Conservation (phyloP, 208 protist genomes). For the Leishmania amazonensis region DNA sequence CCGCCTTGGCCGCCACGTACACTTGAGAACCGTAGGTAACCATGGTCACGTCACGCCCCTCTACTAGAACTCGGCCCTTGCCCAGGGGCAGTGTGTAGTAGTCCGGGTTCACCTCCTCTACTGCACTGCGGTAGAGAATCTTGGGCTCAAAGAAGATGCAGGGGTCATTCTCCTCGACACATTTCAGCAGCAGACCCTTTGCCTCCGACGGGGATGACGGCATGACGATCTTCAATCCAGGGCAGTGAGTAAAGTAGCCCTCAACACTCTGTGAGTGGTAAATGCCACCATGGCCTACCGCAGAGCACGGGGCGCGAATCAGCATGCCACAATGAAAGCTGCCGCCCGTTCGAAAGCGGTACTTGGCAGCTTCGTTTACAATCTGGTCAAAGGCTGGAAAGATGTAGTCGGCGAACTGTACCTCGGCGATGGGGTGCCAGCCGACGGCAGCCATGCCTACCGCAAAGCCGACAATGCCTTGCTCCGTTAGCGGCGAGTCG, state of each 20-base stretch:
- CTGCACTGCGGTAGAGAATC: constrained; percentile 92
- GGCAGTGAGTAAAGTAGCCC: constrained; percentile 96
- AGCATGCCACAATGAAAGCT: constrained; percentile 95
- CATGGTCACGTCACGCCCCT: constrained; percentile 95
- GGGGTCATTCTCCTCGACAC: constrained; percentile 92
- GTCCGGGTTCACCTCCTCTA: constrained; percentile 91
- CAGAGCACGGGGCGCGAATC: constrained; percentile 95
- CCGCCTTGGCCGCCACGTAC: constrained; percentile 70
- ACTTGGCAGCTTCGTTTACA: constrained; percentile 99
- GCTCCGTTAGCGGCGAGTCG: constrained; percentile 97
- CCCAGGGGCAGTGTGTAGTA: constrained; percentile 95
- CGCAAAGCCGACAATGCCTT: constrained; percentile 98
- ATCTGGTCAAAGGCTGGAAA: constrained; percentile 99
- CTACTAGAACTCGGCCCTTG: constrained; percentile 89
- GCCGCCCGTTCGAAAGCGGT: constrained; percentile 96
- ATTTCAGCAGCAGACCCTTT: constrained; percentile 93
- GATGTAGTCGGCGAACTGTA: constrained; percentile 99
- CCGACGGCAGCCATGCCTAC: constrained; percentile 93
- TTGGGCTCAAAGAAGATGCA: constrained; percentile 98
- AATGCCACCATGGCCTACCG: constrained; percentile 97
- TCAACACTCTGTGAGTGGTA: constrained; percentile 98
- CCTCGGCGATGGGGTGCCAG: constrained; percentile 96
- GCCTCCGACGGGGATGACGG: constrained; percentile 79
- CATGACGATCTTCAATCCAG: constrained; percentile 91
- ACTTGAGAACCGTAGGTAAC: constrained; percentile 96